Evolutionary conservation across 805 yeast species (phyloP), one percentile per base, ranked within the genome.

Genomic region (Wickerhamomyces kurtzmanii): DNA sequence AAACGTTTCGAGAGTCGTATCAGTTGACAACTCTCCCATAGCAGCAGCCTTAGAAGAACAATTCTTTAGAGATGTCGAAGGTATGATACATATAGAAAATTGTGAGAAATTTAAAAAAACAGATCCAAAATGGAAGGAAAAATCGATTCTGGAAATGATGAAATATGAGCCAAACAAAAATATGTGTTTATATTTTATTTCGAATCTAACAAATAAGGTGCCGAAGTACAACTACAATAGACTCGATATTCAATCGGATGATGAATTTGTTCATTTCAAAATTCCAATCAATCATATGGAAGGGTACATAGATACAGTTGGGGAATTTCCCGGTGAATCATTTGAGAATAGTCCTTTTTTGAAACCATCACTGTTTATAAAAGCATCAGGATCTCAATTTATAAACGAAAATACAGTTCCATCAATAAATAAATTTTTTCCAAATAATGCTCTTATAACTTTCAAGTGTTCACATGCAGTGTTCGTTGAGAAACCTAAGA

Each of bases 21-120:
- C 71, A 4, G 55, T 72, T 4, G 75, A 68, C 32, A 68, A 65
- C 34, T 45, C 63, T 3, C 74, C 75, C 6, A 36, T 39, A 5
- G 41, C 30, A 6, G 39, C 44, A 14, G 41, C 45, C 3, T 45
- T 65, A 14, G 65, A 56, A 6, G 20, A 28, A 4, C 44, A 44
- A 22, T 65, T 62, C 36, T 20, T 33, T 13, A 26, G 24, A 4
- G 47, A 54, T 26, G 41, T 62, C 20, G 28, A 43, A 12, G 66
- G 53, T n/a, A 51, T 60, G 58, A 49, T 53, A 26, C 43, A 47
- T n/a, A n/a, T n/a, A n/a, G 64, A 58, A 27, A 31, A 22, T n/a
- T 12, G 25, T 9, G 9, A 15, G 12, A 28, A 25, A 8, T 28
- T 33, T 11, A 15, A 18, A 26, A 29, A 40, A 19, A 20, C 19